Evolutionary conservation across 257 asterid genomes (phyloP).

Genomic region (Solanum verrucosum): DNA sequence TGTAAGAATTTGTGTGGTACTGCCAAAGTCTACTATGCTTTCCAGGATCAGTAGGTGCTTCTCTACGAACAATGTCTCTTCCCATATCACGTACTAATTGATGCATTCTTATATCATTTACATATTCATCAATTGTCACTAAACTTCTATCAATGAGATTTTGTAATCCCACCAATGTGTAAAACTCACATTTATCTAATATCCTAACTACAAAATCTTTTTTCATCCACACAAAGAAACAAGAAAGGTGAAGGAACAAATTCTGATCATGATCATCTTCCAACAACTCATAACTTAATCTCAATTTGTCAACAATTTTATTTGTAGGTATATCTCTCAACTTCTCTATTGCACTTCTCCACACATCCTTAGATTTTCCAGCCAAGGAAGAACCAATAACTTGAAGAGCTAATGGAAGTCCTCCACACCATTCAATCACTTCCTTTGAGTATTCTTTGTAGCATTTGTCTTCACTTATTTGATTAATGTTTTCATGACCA

Average conservation of each 20-base stretch:
- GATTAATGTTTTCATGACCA: not conserved
- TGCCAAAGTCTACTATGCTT: not conserved
- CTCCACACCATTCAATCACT: not conserved
- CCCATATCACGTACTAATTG: not conserved
- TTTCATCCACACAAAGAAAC: not conserved
- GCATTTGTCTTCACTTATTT: not conserved
- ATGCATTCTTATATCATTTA: not conserved
- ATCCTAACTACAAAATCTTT: not conserved
- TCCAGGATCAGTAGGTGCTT: not conserved
- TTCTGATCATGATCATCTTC: slow-evolving; percentile 1
- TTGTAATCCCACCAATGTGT: not conserved
- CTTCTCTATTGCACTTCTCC: not conserved
- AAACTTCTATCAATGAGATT: not conserved
- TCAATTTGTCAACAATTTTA: not conserved
- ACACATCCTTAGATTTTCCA: not conserved
- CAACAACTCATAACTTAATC: not conserved
- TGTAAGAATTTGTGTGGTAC: not conserved
- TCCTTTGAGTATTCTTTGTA: not conserved
- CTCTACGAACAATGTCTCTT: slow-evolving; percentile 5
- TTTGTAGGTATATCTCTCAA: not conserved
- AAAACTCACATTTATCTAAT: not conserved
- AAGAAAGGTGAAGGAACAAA: not conserved
- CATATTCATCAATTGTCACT: not conserved
- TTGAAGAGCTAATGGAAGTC: slow-evolving; percentile 3
- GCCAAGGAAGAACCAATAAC: slow-evolving; percentile 1